Evolutionary conservation across 192 early-diverging fungal species (phyloP).

Genomic region (Physocladia obscura): DNA sequence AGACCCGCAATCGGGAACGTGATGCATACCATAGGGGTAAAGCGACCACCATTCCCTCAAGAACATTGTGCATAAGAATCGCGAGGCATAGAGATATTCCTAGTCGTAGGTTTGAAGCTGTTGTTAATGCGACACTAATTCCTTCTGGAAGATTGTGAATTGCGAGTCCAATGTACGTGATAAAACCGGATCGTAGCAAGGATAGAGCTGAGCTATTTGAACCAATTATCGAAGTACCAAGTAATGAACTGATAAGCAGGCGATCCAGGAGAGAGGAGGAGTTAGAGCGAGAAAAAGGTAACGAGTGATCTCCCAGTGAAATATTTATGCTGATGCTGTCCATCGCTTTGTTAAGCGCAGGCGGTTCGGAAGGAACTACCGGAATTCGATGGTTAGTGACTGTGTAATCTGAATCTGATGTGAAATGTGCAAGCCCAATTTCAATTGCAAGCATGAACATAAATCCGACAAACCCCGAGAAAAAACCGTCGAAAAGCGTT

Average conservation of each 20-base stretch:
- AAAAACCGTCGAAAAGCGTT: neutral
- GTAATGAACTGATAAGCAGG: too few species aligned
- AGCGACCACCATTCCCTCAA: constrained; percentile 39
- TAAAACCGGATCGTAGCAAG: constrained; percentile 20
- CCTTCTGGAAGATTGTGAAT: constrained; percentile 29
- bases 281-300: too few species aligned
- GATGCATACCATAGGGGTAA: constrained; percentile 28
- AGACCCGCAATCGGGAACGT: neutral
- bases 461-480: neutral
- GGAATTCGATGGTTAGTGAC: neutral
- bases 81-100: constrained; percentile 23
- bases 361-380: neutral
- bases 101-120: constrained; percentile 18
- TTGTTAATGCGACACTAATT: constrained; percentile 23
- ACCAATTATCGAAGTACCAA: too few species aligned
- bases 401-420: neutral
- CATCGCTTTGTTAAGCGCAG: neutral
- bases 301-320: too few species aligned
- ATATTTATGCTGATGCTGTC: neutral
- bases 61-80: constrained; percentile 35
- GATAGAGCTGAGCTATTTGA: too few species aligned
- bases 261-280: too few species aligned
- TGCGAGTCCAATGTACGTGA: constrained; percentile 31
- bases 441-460: constrained; percentile 13
- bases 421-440: neutral